Evolutionary conservation across 2,329 filamentous ascomycete genomes (phyloP), one percentile per base, ranked within the genome.

Genomic region (Ophiobolus disseminans): DNA sequence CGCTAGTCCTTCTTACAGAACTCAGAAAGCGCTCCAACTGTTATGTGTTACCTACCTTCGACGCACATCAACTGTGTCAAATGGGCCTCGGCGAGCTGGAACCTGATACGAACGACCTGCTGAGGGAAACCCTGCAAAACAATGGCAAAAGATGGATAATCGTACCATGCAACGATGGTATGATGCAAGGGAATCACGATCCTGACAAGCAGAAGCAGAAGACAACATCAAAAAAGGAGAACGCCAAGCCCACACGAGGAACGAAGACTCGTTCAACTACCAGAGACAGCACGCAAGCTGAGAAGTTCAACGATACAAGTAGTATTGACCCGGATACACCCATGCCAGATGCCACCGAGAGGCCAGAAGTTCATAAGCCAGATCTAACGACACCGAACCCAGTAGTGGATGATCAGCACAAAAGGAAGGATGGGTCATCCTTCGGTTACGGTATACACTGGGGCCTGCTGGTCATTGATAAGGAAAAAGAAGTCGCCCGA

Each of bases 391-490:
- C n/a, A n/a, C n/a, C n/a, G n/a, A n/a, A n/a, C n/a, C n/a, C n/a
- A n/a, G n/a, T n/a, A n/a, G n/a, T n/a, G n/a, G n/a, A n/a, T n/a
- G n/a, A n/a, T n/a, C n/a, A n/a, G n/a, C 5, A 16, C 17, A 28
- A 23, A 40, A 28, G 22, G 37, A 40, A 11, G 17, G 20, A 17
- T 10, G 9, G 2, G 19, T 9, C 20, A 16, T 20, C n/a, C 17
- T 23, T 6, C 2, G 30, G 31, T 17, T 5, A 17, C 7, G 43
- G 43, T 3, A 22, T 7, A n/a, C 38, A 48, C 19, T 48, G 45
- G 54, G 54, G 34, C 16, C 22, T 51, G 7, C 21, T 51, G 19
- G 28, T 51, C 4, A 40, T 51, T 23, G 48, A 51, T 28, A 47
- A 25, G 9, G 23, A 43, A n/a, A 39, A 23, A 11, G 9, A 39